These are phyloP conservation scores for Oidiodendron maius DNA, from an alignment of 495 filamentous ascomycete species.

Conservation along the genomic window DNA sequence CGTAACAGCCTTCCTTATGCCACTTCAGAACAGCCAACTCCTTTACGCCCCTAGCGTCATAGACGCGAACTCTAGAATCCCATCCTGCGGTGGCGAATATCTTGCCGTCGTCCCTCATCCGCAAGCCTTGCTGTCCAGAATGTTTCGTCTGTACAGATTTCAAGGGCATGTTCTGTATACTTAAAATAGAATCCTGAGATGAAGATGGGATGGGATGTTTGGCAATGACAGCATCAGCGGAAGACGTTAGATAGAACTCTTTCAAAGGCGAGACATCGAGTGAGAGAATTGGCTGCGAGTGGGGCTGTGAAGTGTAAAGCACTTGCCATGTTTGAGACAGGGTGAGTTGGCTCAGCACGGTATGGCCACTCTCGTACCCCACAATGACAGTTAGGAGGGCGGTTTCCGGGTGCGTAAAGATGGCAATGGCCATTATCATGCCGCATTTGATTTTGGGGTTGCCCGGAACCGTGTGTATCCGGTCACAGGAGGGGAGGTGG, in stretches of 20 bases:
- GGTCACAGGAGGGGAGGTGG: slow-evolving; percentile 66
- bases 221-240: slow-evolving; percentile 56
- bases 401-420: slow-evolving; percentile 41
- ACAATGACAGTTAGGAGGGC: slow-evolving; percentile 43
- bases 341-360: slow-evolving; percentile 39
- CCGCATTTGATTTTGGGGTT: slow-evolving; percentile 56
- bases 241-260: slow-evolving; percentile 64
- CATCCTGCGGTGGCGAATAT: slow-evolving; percentile 91
- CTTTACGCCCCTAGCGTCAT: slow-evolving; percentile 72
- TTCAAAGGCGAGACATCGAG: slow-evolving; percentile 53
- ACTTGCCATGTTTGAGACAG: slow-evolving; percentile 43
- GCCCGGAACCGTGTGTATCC: slow-evolving; percentile 60
- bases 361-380: slow-evolving; percentile 86
- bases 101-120: slow-evolving; percentile 72
- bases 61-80: slow-evolving; percentile 78
- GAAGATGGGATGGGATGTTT: slow-evolving; percentile 33
- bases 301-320: slow-evolving; percentile 59
- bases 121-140: slow-evolving; percentile 77
- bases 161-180: slow-evolving; percentile 31
- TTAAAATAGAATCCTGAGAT: not conserved
- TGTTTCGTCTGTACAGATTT: slow-evolving; percentile 73
- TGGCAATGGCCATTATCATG: slow-evolving; percentile 83
- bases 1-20: slow-evolving; percentile 87
- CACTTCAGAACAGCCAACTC: slow-evolving; percentile 94
- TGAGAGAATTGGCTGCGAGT: slow-evolving; percentile 82